Base-by-base conservation (phyloP, 73 alveolate species). In the Stentor coeruleus region DNA sequence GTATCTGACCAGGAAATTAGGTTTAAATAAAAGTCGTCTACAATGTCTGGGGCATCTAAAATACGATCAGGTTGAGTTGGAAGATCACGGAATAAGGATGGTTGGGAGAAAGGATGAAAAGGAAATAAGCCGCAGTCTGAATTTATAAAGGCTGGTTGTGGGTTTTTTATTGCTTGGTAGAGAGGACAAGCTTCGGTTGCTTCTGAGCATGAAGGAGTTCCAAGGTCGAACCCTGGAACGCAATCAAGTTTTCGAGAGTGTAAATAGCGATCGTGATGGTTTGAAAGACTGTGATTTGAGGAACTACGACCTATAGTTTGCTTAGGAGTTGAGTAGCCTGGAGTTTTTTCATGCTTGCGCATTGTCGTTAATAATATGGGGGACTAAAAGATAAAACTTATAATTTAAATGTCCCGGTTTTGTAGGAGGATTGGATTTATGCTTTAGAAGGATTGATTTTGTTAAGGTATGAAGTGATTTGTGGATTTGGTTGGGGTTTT, bases 21-120 rank as follows among this genome's bases (percentile, higher is more conserved):
- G 76, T 95, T 95, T 82, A 89, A 82, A 81, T 91, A 95, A 84
- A 85, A 93, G 84, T 95, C 97, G 85, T 95, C 99, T 66, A 82
- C 66, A 42, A 95, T 86, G 59, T 92, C 95, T 15, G 99, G 99
- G 36, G 99, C 99, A 60, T 95, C 99, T 30, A 95, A 80, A 15
- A 95, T 94, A 81, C 95, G 84, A 58, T 90, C 95, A 49, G 97
- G 97, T 66, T 86, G 91, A 30, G 87, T 77, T 0, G 95, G 93
- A 3, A 94, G 86, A 72, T 86, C 82, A 79, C 96, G 15, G 28
- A 31, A 0, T 20, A 57, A 0, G n/a, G n/a, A n/a, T n/a, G n/a
- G n/a, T n/a, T n/a, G n/a, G n/a, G n/a, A 11, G 6, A 11, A 20
- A 49, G 20, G 6, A 11, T 49, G 6, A 49, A 49, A 20, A 11